These are phyloP conservation scores for Acanthamoeba healyi DNA, from an alignment of 208 protist genomes.

Conservation along the genomic window DNA sequence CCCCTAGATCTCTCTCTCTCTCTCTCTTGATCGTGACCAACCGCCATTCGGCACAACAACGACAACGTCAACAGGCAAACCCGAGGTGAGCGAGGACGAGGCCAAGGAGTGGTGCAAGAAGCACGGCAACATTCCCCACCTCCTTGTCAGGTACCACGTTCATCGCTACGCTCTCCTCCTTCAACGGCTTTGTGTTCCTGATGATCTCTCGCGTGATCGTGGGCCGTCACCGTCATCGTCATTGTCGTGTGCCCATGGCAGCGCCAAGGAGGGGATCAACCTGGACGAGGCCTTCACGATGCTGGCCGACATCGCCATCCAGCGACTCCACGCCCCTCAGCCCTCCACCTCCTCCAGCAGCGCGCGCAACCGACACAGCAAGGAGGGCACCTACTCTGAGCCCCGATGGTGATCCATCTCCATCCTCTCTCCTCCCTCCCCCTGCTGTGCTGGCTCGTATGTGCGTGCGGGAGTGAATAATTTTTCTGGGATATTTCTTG, in stretches of 20 bases:
- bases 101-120: conserved; percentile 51
- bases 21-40: background rate
- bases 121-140: conserved; percentile 55
- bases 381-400: background rate
- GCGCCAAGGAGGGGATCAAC: conserved; percentile 58
- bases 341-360: background rate
- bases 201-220: no score
- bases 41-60: background rate
- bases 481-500: conserved; percentile 9
- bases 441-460: background rate
- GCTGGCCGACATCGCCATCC: conserved; percentile 58
- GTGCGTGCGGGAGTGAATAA: no score
- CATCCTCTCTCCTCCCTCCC: background rate
- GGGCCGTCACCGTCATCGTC: no score
- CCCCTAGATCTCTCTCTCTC: background rate
- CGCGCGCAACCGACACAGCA: background rate
- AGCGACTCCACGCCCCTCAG: conserved; percentile 36
- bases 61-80: background rate
- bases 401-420: no score
- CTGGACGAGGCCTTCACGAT: conserved; percentile 40
- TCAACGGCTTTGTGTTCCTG: no score
- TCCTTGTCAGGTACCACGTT: background rate
- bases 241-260: no score
- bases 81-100: conserved; percentile 18
- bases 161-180: no score